Conservation (phyloP, 768 basidiomycete genomes). For the Lentinula sp. region DNA sequence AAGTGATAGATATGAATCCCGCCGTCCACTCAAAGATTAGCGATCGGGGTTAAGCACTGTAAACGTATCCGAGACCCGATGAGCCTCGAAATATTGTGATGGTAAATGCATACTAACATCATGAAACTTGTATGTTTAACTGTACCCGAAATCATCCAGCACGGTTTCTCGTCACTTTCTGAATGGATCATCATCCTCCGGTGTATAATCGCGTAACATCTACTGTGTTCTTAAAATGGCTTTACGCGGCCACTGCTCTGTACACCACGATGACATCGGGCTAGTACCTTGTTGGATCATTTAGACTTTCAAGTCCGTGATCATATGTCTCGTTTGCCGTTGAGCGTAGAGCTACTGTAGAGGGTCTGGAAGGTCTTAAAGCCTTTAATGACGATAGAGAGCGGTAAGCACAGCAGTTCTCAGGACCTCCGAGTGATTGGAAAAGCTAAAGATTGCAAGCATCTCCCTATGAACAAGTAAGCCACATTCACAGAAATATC, state of each 20-base stretch:
- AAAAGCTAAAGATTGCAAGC: background rate
- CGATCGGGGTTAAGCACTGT: background rate
- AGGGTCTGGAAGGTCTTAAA: too few relatives aligned
- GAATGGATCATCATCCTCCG: too few relatives aligned
- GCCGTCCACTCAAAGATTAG: background rate
- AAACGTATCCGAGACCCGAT: too few relatives aligned
- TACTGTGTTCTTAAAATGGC: background rate
- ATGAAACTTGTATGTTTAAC: too few relatives aligned
- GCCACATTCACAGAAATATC: background rate
- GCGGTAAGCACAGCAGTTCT: too few relatives aligned
- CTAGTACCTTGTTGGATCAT: background rate
- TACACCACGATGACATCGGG: background rate
- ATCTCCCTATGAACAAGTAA: background rate
- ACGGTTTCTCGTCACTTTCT: too few relatives aligned
- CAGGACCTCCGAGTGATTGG: background rate
- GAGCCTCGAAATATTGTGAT: too few relatives aligned
- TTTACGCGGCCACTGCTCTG: background rate
- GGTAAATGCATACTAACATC: too few relatives aligned
- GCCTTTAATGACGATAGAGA: background rate
- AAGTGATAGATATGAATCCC: background rate
- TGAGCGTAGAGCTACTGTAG: too few relatives aligned
- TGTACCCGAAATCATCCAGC: too few relatives aligned
- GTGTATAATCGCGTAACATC: too few relatives aligned
- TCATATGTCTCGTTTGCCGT: too few relatives aligned
- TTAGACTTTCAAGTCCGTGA: background rate